Percentiles rank a stretch among this genome's conserved stretches.
These are phyloP conservation scores for Ogataea degrootiae DNA, from an alignment of 805 yeast genomes.

Conservation along the genomic window DNA sequence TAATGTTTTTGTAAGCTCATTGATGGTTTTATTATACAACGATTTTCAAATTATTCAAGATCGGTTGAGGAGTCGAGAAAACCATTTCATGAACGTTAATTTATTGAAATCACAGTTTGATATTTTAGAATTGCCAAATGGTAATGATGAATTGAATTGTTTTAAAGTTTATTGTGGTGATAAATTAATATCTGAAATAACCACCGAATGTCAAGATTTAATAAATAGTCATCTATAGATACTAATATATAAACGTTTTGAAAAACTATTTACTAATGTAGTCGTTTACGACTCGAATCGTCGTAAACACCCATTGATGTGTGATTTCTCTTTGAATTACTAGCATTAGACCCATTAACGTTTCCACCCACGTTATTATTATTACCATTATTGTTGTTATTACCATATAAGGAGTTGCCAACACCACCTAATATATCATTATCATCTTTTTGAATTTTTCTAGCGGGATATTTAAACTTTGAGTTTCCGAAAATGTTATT, in stretches of 20 bases:
- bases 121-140: constrained; percentile 64
- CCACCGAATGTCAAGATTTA: constrained; percentile 5
- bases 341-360: not conserved
- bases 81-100: constrained; percentile 82
- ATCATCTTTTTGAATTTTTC: constrained; percentile 85
- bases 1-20: constrained; percentile 33
- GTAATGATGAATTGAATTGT: constrained; percentile 12
- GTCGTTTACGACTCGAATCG: not conserved
- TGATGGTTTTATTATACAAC: constrained; percentile 66
- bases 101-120: constrained; percentile 80
- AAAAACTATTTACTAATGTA: not conserved
- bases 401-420: constrained; percentile 21
- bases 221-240: not conserved
- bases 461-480: constrained; percentile 69
- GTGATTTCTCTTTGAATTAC: not conserved
- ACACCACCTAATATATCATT: constrained; percentile 54
- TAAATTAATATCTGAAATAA: constrained; percentile 11
- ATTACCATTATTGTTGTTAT: constrained; percentile 2
- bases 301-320: not conserved
- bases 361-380: not conserved
- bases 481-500: constrained; percentile 79
- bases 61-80: constrained; percentile 60
- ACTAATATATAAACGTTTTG: not conserved
- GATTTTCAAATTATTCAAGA: constrained; percentile 52
- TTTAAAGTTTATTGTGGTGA: constrained; percentile 18